Percentiles rank a stretch among this genome's conserved stretches.
phyloP scores from a whole-genome alignment of 1,284 basidiomycete species.

The Cryptococcus deneoformans region DNA sequence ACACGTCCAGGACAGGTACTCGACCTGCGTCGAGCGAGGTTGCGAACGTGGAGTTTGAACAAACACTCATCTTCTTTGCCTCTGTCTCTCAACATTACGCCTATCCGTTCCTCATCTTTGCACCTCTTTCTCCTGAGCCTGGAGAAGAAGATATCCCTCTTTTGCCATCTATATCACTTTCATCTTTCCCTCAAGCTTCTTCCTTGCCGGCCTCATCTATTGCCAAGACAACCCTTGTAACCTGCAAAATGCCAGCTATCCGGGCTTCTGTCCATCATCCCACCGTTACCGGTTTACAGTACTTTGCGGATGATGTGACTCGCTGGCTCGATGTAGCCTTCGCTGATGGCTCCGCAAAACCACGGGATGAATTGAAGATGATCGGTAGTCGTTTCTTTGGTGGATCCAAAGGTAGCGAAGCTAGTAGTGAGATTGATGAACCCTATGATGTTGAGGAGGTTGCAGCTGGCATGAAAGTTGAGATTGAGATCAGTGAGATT shows the following conservation, averaged over 20 bases:
- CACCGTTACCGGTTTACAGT: conserved; percentile 70
- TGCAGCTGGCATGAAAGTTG: conserved; percentile 25
- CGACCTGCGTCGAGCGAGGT: background rate
- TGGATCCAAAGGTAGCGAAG: conserved; percentile 47
- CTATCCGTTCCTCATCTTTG: conserved; percentile 39
- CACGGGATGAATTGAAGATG: conserved; percentile 62
- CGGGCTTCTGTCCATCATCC: conserved; percentile 58
- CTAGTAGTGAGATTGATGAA: conserved; percentile 42
- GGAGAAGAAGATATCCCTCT: conserved; percentile 29
- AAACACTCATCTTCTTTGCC: conserved; percentile 43
- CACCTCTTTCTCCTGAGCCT: conserved; percentile 37
- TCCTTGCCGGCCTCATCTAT: conserved; percentile 6
- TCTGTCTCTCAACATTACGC: conserved; percentile 36
- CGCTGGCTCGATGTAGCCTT: conserved; percentile 59
- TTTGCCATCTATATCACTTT: conserved; percentile 51
- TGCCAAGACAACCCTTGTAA: conserved; percentile 29
- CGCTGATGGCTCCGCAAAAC: conserved; percentile 42
- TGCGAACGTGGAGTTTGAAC: conserved; percentile 31
- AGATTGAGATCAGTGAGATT: conserved; percentile 32
- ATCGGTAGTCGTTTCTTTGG: conserved; percentile 81
- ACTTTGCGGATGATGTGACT: conserved; percentile 76
- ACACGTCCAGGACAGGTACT: conserved; percentile 1
- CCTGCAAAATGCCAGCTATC: conserved; percentile 61
- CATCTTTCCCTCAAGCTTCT: background rate
- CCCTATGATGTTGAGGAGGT: conserved; percentile 37